Base-by-base conservation (phyloP, 345 rosid species). In the Kernera saxatilis region DNA sequence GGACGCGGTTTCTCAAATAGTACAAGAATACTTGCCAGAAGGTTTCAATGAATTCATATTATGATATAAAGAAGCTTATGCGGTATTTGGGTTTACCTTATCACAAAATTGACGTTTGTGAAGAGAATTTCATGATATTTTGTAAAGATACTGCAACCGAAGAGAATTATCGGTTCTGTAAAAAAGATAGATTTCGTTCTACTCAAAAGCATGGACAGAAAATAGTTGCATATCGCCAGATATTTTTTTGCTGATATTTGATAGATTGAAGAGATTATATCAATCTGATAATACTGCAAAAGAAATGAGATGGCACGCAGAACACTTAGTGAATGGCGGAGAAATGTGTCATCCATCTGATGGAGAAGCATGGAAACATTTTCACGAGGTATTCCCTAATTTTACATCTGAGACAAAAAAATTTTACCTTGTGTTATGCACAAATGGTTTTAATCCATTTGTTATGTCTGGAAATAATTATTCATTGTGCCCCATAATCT, bases 261-360 rank as follows among this genome's bases (percentile, higher is more conserved):
- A n/a, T n/a, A n/a, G n/a, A n/a, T n/a, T n/a, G n/a, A n/a, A n/a
- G n/a, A n/a, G 64, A 21, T 8, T 58, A 33, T 58, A 36, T 37
- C 7, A 3, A 3, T 58, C 64, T 36, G 3, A 37, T 11, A 35
- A 33, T 2, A 33, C 44, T 3, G 27, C 62, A 33, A 56, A 35
- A 4, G 7, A 56, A 19, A 56, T 33, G 62, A 32, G 43, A 35
- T 56, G 62, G 27, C 62, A 56, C 9, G 62, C 44, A 18, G 17
- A 36, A 11, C 44, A 58, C 12, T 5, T 5, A 9, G 18, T 5
- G 0, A 21, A 5, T 36, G 46, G 3, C 12, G 46, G 29, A 37
- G 44, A 58, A 21, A 58, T 58, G 64, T 58, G 23, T 55, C 61
- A 55, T 55, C 61, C 41, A 29, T 55, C 61, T 15, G 61, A 55